Evolutionary conservation across 2,329 filamentous ascomycete genomes (phyloP).

Genomic region (Paramyrothecium sp.): DNA sequence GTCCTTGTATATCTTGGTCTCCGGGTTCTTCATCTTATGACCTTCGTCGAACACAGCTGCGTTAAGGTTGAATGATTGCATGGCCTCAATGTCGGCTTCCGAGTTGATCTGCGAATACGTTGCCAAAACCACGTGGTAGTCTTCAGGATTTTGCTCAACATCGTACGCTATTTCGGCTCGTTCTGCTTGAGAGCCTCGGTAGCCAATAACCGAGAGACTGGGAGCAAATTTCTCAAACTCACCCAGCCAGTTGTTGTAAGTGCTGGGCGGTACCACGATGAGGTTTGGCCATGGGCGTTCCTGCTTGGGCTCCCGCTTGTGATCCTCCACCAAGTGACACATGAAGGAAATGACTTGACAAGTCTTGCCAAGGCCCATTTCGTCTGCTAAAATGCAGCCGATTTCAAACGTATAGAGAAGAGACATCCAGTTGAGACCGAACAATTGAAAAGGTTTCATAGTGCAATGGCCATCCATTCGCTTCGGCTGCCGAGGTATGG

Average conservation of each 20-base stretch:
- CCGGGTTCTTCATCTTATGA: slow-evolving; percentile 86
- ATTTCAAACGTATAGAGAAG: slow-evolving; percentile 77
- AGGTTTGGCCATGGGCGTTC: slow-evolving; percentile 67
- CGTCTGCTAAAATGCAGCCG: slow-evolving; percentile 91
- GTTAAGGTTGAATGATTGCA: slow-evolving; percentile 48
- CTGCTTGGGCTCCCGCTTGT: slow-evolving; percentile 26
- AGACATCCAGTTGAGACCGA: slow-evolving; percentile 92
- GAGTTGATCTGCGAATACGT: slow-evolving; percentile 60
- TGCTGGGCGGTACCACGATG: slow-evolving; percentile 89
- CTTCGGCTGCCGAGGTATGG: slow-evolving; percentile 63
- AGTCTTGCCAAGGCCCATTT: slow-evolving; percentile 97
- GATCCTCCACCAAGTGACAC: slow-evolving; percentile 73
- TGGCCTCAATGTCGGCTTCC: slow-evolving; percentile 47
- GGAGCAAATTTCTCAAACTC: slow-evolving; percentile 90
- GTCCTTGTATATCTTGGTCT: slow-evolving; percentile 77
- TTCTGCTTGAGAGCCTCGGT: slow-evolving; percentile 63
- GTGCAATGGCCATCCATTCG: slow-evolving; percentile 74
- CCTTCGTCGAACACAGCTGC: slow-evolving; percentile 86
- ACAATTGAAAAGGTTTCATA: slow-evolving; percentile 91
- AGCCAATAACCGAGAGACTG: slow-evolving; percentile 69
- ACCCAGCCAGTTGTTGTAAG: slow-evolving; percentile 90
- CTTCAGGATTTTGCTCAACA: slow-evolving; percentile 61
- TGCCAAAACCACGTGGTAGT: slow-evolving; percentile 62
- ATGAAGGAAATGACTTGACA: slow-evolving; percentile 94
- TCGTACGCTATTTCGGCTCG: slow-evolving; percentile 66